A percentile compares a stretch with the other conserved stretches of the same genome.
These are phyloP conservation scores for Limonium bicolor DNA, from an alignment of 148 eudicot genomes.

Conservation along the genomic window DNA sequence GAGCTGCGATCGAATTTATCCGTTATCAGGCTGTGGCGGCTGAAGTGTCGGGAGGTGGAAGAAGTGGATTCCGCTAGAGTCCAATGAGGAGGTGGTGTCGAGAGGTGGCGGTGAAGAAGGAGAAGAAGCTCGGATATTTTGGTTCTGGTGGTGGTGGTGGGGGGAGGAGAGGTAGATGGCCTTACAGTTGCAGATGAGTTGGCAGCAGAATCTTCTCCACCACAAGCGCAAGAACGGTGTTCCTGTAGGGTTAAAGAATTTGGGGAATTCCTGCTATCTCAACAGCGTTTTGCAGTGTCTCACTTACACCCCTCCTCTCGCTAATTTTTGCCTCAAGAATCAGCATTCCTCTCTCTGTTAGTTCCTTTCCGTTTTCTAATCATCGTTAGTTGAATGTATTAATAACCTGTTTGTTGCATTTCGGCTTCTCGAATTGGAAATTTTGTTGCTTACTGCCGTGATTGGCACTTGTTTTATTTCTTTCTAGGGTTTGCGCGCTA, in stretches of 20 bases:
- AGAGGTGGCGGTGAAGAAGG: slow-evolving; percentile 2
- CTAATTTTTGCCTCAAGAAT: slow-evolving; percentile 60
- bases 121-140: slow-evolving; percentile 36
- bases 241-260: slow-evolving; percentile 76
- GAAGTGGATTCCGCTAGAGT: slow-evolving; percentile 3
- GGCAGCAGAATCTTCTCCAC: slow-evolving; percentile 41
- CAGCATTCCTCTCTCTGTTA: slow-evolving; percentile 58
- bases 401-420: neutral
- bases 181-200: slow-evolving; percentile 81
- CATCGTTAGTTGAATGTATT: neutral
- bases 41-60: neutral
- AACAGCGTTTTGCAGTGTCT: slow-evolving; percentile 97
- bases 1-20: too few species aligned
- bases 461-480: too few species aligned
- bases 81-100: slow-evolving; percentile 7
- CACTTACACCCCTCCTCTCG: slow-evolving; percentile 95
- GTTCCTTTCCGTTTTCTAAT: slow-evolving; percentile 1
- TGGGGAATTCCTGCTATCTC: slow-evolving; percentile 88
- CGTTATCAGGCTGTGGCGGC: too few species aligned
- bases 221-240: slow-evolving; percentile 41
- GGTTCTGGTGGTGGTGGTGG: slow-evolving; percentile 16
- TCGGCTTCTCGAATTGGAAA: too few species aligned
- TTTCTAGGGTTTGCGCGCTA: too few species aligned
- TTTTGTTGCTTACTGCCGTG: too few species aligned
- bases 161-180: slow-evolving; percentile 25